A percentile compares a stretch with the other conserved stretches of the same genome.
These are phyloP conservation scores for Lyophyllum decastes DNA, from an alignment of 768 basidiomycete species.

Conservation along the genomic window DNA sequence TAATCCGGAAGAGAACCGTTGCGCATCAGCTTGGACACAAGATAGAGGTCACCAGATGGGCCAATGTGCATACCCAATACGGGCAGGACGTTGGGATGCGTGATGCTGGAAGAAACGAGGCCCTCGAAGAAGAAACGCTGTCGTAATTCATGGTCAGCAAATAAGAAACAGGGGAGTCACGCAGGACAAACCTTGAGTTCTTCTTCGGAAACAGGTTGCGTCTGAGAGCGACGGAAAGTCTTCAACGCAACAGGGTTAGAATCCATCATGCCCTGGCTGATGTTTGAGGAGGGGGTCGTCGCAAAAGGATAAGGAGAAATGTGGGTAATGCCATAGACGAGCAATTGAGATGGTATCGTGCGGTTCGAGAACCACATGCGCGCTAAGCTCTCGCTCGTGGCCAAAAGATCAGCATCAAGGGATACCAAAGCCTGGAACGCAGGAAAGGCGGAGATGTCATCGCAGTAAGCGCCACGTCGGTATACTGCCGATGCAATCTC, in stretches of 20 bases:
- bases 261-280: neutral
- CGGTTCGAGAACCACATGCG: neutral
- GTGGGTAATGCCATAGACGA: neutral
- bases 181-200: neutral
- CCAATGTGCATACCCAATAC: conserved; percentile 6
- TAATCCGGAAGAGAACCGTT: conserved; percentile 10
- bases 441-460: neutral
- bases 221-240: conserved; percentile 3
- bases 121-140: conserved; percentile 16
- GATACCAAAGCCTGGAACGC: neutral
- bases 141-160: neutral
- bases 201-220: neutral
- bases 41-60: neutral
- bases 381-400: neutral
- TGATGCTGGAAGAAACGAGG: neutral
- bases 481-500: neutral
- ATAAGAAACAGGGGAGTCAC: neutral
- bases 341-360: neutral
- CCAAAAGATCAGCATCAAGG: neutral
- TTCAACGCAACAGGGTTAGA: conserved; percentile 1
- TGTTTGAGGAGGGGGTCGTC: conserved; percentile 3
- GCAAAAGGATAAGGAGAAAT: neutral
- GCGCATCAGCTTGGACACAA: conserved; percentile 11
- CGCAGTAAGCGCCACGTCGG: neutral
- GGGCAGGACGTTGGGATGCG: conserved; percentile 13